Conservation (phyloP, 2,329 filamentous ascomycete genomes). For the Ophiostoma sp. region DNA sequence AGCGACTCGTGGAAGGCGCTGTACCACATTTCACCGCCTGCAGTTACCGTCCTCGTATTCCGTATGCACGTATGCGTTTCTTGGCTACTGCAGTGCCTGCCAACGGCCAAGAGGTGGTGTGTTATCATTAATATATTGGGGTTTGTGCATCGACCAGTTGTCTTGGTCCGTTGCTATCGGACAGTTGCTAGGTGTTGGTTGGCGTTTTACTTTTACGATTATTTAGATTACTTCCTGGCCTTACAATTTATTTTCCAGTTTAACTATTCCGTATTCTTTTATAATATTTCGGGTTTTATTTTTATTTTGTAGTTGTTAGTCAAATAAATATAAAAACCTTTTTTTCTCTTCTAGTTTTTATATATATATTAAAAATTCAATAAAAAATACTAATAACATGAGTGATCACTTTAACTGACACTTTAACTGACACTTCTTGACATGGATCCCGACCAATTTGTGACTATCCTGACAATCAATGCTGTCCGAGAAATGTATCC, state of each 20-base stretch:
- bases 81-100: not conserved
- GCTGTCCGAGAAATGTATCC: not conserved
- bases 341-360: too few species aligned
- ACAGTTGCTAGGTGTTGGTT: slow-evolving; percentile 1
- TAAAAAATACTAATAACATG: too few species aligned
- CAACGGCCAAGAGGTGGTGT: not conserved
- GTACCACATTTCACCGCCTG: slow-evolving; percentile 21
- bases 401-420: too few species aligned
- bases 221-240: not conserved
- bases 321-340: too few species aligned
- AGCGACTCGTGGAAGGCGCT: slow-evolving; percentile 14
- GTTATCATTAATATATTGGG: not conserved
- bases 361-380: too few species aligned
- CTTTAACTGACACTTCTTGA: too few species aligned
- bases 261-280: too few species aligned
- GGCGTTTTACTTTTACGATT: not conserved
- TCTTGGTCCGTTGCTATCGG: not conserved
- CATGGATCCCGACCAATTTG: too few species aligned
- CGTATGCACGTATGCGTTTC: slow-evolving; percentile 11
- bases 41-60: slow-evolving; percentile 18
- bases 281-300: not conserved
- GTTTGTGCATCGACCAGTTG: not conserved
- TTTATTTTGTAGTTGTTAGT: too few species aligned
- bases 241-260: not conserved
- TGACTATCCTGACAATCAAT: not conserved